A percentile compares a stretch with the other conserved stretches of the same genome.
These are phyloP conservation scores for Ajuga chamaepitys DNA, from an alignment of 257 asterid genomes.

Conservation along the genomic window DNA sequence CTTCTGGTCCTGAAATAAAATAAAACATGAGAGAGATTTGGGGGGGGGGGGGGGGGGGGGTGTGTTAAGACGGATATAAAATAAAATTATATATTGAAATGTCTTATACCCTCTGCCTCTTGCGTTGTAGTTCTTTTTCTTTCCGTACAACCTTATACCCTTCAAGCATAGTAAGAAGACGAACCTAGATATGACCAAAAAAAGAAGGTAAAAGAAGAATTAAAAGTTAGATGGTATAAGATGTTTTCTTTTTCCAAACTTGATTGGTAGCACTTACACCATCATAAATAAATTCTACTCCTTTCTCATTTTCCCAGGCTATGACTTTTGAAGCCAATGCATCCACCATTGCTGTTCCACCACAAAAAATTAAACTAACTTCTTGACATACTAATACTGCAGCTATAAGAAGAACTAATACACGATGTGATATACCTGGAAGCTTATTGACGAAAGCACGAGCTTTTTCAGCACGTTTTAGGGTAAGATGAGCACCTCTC, in stretches of 20 bases:
- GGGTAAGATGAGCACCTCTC: conserved; percentile 86
- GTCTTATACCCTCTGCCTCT: conserved; percentile 63
- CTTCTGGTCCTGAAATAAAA: conserved; percentile 56
- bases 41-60: conserved; percentile 1
- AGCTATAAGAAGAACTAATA: conserved; percentile 7
- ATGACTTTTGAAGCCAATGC: conserved; percentile 56
- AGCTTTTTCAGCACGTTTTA: conserved; percentile 96
- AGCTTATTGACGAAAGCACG: conserved; percentile 80
- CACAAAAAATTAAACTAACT: conserved; percentile 1
- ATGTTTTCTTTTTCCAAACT: background rate
- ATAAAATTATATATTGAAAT: background rate
- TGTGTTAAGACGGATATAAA: background rate
- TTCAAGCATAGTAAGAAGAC: conserved; percentile 73
- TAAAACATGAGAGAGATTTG: conserved; percentile 1
- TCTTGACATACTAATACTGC: background rate
- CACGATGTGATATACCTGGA: conserved; percentile 54
- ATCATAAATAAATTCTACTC: conserved; percentile 60
- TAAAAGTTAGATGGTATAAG: background rate
- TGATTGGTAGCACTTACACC: conserved; percentile 49
- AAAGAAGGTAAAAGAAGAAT: background rate
- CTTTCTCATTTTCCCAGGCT: conserved; percentile 80
- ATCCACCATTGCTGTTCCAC: conserved; percentile 73
- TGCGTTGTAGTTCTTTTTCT: conserved; percentile 79
- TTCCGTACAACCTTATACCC: conserved; percentile 49
- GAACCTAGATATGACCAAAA: conserved; percentile 39